Base-by-base conservation (phyloP, 2,329 filamentous ascomycete genomes). In the Proliferodiscus dingleyae region DNA sequence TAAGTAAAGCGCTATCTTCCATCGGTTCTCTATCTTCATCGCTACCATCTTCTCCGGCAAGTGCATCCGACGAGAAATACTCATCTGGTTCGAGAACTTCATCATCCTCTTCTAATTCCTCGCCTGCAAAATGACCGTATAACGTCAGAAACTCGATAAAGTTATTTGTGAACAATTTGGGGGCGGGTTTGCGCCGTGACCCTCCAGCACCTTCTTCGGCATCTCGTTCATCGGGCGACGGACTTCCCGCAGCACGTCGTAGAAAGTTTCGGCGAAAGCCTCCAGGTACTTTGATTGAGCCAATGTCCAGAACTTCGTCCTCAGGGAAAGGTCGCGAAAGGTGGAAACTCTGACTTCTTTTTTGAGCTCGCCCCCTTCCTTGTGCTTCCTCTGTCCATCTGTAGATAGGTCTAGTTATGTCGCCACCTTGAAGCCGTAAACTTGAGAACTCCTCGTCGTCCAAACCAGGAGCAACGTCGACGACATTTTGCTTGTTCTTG, bases 71-170 rank as follows among this genome's bases (percentile, higher is more conserved):
- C 6, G 83, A 85, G 64, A 96, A 96, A 66, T 95, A 96, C 62
- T 96, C 91, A 64, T 94, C 86, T 2, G 89, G 88, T 4, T 77
- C 81, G 11, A 95, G 72, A 2, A 83, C 87, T 65, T 97, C 91
- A 58, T 97, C 93, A 58, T 97, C 93, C 66, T 98, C 93, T 64
- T 96, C 90, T 10, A 98, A 77, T 63, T 95, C 87, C 67, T 98
- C 93, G 68, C 93, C 93, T 2, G 93, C 93, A 64, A 98, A 98
- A 68, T 98, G 93, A 3, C 93, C 93, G 59, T 96, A 98, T 23
- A 98, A 77, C 6, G 88, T 90, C 41, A 98, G 66, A 60, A 98
- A 98, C 65, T 98, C 94, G 49, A 98, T 78, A 64, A 98, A 98
- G 67, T 87, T 98, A 55, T 78, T 89, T 0, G 93, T 96, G 47